These are phyloP conservation scores for Ophiostoma populinum DNA, from an alignment of 2,329 filamentous ascomycete genomes.

Conservation along the genomic window DNA sequence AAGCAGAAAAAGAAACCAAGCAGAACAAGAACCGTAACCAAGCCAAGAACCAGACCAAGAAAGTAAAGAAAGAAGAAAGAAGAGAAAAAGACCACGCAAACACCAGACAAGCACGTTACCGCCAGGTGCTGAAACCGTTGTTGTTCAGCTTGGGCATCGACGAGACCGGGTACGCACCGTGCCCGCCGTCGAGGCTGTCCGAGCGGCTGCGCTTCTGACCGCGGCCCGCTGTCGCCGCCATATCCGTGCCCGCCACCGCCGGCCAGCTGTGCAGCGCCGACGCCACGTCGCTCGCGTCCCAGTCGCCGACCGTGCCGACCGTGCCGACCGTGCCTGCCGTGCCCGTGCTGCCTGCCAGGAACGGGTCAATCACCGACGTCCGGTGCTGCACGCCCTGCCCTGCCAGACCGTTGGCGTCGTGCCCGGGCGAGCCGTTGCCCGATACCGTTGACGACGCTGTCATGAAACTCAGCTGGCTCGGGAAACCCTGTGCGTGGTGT, in stretches of 20 bases:
- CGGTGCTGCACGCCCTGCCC: constrained; percentile 9
- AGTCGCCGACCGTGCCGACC: constrained; percentile 10
- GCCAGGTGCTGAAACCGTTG: constrained; percentile 12
- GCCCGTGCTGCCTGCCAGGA: constrained; percentile 12
- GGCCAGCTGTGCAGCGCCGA: constrained; percentile 9
- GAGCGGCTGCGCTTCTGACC: constrained; percentile 18
- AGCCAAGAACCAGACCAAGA: constrained; percentile 11
- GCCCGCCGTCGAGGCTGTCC: constrained; percentile 16
- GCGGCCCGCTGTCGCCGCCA: constrained; percentile 7
- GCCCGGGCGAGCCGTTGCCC: constrained; percentile 13
- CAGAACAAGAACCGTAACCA: background rate
- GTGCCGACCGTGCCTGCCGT: constrained; percentile 2
- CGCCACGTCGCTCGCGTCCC: constrained; percentile 13
- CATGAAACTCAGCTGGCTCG: constrained; percentile 22
- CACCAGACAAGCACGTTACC: constrained; percentile 2
- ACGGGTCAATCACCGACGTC: constrained; percentile 12
- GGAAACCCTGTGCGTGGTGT: constrained; percentile 12
- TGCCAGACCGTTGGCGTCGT: constrained; percentile 11
- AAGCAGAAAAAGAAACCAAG: background rate
- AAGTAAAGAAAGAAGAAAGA: background rate
- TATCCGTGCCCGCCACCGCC: background rate
- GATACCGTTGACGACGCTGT: constrained; percentile 14
- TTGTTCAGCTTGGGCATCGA: constrained; percentile 12
- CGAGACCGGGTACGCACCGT: constrained; percentile 10
- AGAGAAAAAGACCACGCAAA: background rate